A percentile compares a stretch with the other conserved stretches of the same genome.
Conservation (phyloP, 495 filamentous ascomycete genomes). For the Chaetomidium leptoderma region DNA sequence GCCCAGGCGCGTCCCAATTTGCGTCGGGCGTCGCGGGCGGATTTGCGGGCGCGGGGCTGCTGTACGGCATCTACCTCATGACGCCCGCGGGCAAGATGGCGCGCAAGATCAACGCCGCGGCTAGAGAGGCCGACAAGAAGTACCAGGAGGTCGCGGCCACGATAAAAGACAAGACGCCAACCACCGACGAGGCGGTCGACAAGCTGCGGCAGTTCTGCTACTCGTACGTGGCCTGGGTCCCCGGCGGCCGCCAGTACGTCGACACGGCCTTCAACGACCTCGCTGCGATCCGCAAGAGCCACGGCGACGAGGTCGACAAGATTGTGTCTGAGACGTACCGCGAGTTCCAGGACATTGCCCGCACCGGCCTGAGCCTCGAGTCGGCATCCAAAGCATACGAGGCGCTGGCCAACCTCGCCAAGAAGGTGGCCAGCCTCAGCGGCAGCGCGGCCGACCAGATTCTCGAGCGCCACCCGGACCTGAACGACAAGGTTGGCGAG, state of each 20-base stretch:
- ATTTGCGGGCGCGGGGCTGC: slow-evolving; percentile 29
- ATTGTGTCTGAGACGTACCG: slow-evolving; percentile 57
- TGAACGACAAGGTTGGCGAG: slow-evolving; percentile 64
- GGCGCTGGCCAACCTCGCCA: slow-evolving; percentile 50
- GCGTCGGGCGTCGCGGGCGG: slow-evolving; percentile 50
- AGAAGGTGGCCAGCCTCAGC: slow-evolving; percentile 50
- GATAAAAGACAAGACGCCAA: slow-evolving; percentile 52
- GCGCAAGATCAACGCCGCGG: slow-evolving; percentile 42
- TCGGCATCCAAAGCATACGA: slow-evolving; percentile 50
- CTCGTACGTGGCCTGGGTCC: slow-evolving; percentile 61
- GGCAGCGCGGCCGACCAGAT: slow-evolving; percentile 54
- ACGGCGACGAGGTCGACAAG: slow-evolving; percentile 58
- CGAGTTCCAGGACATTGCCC: slow-evolving; percentile 50
- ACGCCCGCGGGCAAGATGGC: slow-evolving; percentile 51
- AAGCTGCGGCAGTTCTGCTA: slow-evolving; percentile 55
- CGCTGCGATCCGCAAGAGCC: slow-evolving; percentile 53
- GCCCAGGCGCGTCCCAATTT: slow-evolving; percentile 41
- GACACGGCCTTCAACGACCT: slow-evolving; percentile 60
- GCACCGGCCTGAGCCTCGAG: slow-evolving; percentile 48
- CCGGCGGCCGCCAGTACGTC: slow-evolving; percentile 58
- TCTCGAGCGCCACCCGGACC: slow-evolving; percentile 59
- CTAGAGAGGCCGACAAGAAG: slow-evolving; percentile 49
- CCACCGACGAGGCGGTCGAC: slow-evolving; percentile 53
- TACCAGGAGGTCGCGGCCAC: slow-evolving; percentile 48
- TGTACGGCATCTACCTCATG: slow-evolving; percentile 54